Evolutionary conservation across 495 filamentous ascomycete species (phyloP), one percentile per base, ranked within the genome.

Genomic region (Penicillium herquei): DNA sequence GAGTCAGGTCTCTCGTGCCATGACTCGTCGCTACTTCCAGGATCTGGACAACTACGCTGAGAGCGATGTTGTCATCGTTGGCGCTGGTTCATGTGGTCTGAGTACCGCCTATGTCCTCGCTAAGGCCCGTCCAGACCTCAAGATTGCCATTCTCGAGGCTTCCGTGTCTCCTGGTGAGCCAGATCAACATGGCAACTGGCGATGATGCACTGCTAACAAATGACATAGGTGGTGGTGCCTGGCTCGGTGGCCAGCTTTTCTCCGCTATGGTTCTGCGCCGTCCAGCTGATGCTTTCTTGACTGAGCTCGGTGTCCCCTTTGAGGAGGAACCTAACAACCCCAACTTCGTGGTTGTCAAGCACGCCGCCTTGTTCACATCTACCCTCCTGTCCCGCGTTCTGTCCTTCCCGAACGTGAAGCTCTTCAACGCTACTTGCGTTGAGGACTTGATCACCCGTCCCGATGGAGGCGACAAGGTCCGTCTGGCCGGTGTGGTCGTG

Each of bases 201-300:
- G 21, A 26, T 26, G 34, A 4, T 31, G 7, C 4, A 5, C 33
- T 46, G 39, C 41, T 51, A 55, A 55, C 45, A 46, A n/a, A 33
- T 9, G 6, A 52, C 16, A 64, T 18, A 78, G 80, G 91, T 57
- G 91, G 91, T 65, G 91, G 91, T 66, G 90, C 91, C 52, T 96
- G 91, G 91, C 84, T 96, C 34, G 91, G 91, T 61, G 91, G 91
- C 44, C 91, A 96, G 74, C 86, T 95, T 42, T 95, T 96, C 81
- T 86, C 81, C 62, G 91, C 90, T 51, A 96, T 96, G 91, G 83
- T 96, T 54, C 89, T 96, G 84, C 89, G 91, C 61, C 92, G 92
- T 75, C 90, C 91, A 14, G 91, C 91, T 17, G 87, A 96, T 64
- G 78, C 80, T 47, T 96, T 96, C 80, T 74, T 96, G 51, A 72